Conservation (phyloP, 192 early-diverging fungal species). For the Entomortierella beljakovae region DNA sequence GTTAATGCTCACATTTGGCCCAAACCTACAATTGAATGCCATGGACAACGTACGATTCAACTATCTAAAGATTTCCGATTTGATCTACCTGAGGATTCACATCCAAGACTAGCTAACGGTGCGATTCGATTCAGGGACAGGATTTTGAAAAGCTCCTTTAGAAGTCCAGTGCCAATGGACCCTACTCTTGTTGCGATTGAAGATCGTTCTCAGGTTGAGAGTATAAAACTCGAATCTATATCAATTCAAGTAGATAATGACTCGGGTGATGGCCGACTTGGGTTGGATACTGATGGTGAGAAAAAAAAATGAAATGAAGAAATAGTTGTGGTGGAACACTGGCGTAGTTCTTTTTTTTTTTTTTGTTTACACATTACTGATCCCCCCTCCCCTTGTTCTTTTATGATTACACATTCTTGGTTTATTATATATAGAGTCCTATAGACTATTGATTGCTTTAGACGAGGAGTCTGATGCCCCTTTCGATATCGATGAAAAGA, state of each 20-base stretch:
- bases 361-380: no score
- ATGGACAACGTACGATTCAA: conserved; percentile 32
- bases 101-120: conserved; percentile 10
- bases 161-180: conserved; percentile 31
- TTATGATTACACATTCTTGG: neutral
- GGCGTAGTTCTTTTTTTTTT: no score
- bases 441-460: conserved; percentile 24
- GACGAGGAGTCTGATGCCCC: conserved; percentile 18
- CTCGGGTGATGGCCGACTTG: neutral
- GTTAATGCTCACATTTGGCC: conserved; percentile 39
- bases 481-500: conserved; percentile 12
- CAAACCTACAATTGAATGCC: conserved; percentile 28
- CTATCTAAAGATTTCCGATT: conserved; percentile 19
- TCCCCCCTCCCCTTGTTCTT: neutral
- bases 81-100: conserved; percentile 19
- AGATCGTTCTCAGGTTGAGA: conserved; percentile 13
- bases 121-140: conserved; percentile 23
- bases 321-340: no score
- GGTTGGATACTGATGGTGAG: conserved; percentile 36
- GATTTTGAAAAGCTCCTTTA: conserved; percentile 24
- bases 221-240: neutral
- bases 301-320: neutral
- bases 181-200: conserved; percentile 2
- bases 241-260: conserved; percentile 14
- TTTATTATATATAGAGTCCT: conserved; percentile 25